Evolutionary conservation across 1,284 basidiomycete genomes (phyloP).

Genomic region (Puccinia polysora): DNA sequence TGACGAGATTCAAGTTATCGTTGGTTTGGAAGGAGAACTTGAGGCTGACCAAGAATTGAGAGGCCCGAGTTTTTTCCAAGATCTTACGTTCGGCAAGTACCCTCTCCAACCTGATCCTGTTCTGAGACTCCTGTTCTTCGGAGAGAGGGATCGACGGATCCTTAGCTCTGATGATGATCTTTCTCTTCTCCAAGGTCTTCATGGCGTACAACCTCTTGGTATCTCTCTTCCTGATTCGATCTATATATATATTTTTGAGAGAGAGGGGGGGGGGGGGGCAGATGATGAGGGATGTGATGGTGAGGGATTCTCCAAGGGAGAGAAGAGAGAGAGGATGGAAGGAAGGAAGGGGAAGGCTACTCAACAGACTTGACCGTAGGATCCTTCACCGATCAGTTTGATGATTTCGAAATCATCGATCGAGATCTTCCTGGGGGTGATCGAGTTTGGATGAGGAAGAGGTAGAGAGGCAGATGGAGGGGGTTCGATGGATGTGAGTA

Average conservation of each 20-base stretch:
- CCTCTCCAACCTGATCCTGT: slow-evolving; percentile 49
- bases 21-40: slow-evolving; percentile 55
- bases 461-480: slow-evolving; percentile 44
- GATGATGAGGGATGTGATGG: too few species aligned
- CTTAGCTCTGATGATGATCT: slow-evolving; percentile 46
- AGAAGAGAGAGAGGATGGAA: not conserved
- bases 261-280: too few species aligned
- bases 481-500: too few species aligned
- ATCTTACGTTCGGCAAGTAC: slow-evolving; percentile 55
- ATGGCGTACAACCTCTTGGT: slow-evolving; percentile 55
- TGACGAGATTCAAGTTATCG: slow-evolving; percentile 54
- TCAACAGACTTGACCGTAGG: slow-evolving; percentile 54
- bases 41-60: slow-evolving; percentile 55
- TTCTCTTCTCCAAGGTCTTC: slow-evolving; percentile 55
- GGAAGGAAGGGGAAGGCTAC: not conserved
- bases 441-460: too few species aligned
- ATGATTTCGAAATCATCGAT: slow-evolving; percentile 54
- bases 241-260: not conserved
- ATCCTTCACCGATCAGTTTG: slow-evolving; percentile 55
- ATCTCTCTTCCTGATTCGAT: slow-evolving; percentile 55
- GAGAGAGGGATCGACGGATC: slow-evolving; percentile 1
- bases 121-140: slow-evolving; percentile 48
- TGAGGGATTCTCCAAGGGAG: not conserved
- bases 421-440: slow-evolving; percentile 47
- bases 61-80: slow-evolving; percentile 54